Conservation (phyloP, 306 rosid genomes). For the Trifolium dubium region DNA sequence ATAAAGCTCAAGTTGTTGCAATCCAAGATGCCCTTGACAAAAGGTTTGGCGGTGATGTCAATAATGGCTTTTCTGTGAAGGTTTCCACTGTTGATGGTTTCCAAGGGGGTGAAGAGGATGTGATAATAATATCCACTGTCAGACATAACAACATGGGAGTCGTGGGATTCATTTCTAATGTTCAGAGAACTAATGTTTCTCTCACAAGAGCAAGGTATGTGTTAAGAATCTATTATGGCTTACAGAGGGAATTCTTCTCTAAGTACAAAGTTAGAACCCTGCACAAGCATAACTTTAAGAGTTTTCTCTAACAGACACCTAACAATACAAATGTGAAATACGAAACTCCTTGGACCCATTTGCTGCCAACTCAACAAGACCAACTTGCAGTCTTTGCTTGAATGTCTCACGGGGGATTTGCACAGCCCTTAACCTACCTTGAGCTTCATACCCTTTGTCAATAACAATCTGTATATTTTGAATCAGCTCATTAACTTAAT, state of each 20-base stretch:
- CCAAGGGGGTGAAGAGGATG: conserved; percentile 76
- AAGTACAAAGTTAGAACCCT: background rate
- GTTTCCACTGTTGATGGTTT: conserved; percentile 71
- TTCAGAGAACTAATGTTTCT: conserved; percentile 64
- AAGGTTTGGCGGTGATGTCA: conserved; percentile 33
- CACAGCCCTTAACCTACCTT: too few species aligned
- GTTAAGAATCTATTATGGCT: conserved; percentile 11
- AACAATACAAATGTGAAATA: too few species aligned
- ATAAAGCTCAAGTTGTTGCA: conserved; percentile 67
- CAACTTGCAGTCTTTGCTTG: too few species aligned
- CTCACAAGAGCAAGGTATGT: conserved; percentile 66
- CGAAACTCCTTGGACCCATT: too few species aligned
- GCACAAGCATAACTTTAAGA: background rate
- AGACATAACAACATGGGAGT: conserved; percentile 51
- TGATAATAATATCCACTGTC: conserved; percentile 54
- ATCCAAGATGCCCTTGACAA: conserved; percentile 54
- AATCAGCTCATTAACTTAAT: too few species aligned
- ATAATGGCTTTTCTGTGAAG: conserved; percentile 45
- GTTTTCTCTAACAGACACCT: background rate
- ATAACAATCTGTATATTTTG: too few species aligned
- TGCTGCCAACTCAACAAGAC: too few species aligned
- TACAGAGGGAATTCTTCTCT: background rate
- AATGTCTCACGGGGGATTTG: too few species aligned
- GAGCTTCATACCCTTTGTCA: too few species aligned
- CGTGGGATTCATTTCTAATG: conserved; percentile 59